Conservation (phyloP, 2,329 filamentous ascomycete species). For the Orbilia quercus region DNA sequence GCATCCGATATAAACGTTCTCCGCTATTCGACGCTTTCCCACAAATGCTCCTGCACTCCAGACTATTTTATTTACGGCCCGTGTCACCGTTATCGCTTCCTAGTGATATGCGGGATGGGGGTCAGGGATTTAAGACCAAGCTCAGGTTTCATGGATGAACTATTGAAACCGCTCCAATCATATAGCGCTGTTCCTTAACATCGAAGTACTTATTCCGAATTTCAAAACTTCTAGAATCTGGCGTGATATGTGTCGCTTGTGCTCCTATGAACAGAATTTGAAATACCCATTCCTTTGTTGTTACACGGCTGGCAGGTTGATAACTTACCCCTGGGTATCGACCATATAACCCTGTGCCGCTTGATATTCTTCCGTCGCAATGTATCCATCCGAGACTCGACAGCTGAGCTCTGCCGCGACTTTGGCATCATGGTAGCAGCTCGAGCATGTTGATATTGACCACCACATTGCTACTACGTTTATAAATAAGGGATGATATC, state of each 20-base stretch:
- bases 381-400: slow-evolving; percentile 17
- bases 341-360: neutral
- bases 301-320: slow-evolving; percentile 25
- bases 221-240: slow-evolving; percentile 6
- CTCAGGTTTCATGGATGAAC: too few species aligned
- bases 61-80: slow-evolving; percentile 8
- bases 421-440: neutral
- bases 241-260: neutral
- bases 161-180: too few species aligned
- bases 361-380: neutral
- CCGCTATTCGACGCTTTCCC: too few species aligned
- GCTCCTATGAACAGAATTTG: slow-evolving; percentile 15
- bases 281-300: slow-evolving; percentile 12
- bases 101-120: neutral
- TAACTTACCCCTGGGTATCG: slow-evolving; percentile 3
- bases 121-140: neutral
- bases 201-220: too few species aligned
- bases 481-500: slow-evolving; percentile 36
- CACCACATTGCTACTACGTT: neutral
- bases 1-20: too few species aligned
- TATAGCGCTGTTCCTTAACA: too few species aligned
- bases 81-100: slow-evolving; percentile 1
- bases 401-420: slow-evolving; percentile 26
- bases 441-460: neutral
- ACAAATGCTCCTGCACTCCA: too few species aligned